Evolutionary conservation across 2,329 filamentous ascomycete species (phyloP).

Genomic region (Aphanoascus verrucosus): DNA sequence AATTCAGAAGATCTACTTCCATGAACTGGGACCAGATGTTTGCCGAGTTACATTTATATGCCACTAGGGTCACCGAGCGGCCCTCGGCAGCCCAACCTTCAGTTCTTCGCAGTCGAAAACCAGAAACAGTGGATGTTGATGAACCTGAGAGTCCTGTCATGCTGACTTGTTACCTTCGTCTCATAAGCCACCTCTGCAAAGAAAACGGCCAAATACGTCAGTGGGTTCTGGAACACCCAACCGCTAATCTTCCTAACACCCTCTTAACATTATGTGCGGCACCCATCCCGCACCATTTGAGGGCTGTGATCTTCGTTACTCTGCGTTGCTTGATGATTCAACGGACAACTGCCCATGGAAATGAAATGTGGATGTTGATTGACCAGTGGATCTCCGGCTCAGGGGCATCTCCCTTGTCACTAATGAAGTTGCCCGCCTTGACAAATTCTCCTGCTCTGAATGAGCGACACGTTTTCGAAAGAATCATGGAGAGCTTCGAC

Average conservation of each 20-base stretch:
- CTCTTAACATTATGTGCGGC: constrained; percentile 71
- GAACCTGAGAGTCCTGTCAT: constrained; percentile 94
- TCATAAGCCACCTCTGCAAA: constrained; percentile 70
- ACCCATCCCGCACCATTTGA: constrained; percentile 62
- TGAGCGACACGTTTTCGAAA: constrained; percentile 56
- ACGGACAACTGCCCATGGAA: constrained; percentile 57
- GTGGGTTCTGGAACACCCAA: constrained; percentile 59
- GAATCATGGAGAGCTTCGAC: constrained; percentile 69
- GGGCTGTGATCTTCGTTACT: constrained; percentile 73
- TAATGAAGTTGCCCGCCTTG: constrained; percentile 39
- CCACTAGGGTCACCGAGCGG: constrained; percentile 64
- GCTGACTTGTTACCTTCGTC: constrained; percentile 83
- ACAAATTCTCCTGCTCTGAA: constrained; percentile 34
- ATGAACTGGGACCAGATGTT: constrained; percentile 92
- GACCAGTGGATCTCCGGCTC: constrained; percentile 66
- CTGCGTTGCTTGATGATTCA: constrained; percentile 64
- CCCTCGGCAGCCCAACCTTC: constrained; percentile 47
- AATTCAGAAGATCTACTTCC: constrained; percentile 70
- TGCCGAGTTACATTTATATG: constrained; percentile 76
- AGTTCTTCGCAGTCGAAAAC: constrained; percentile 50
- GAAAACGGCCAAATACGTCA: constrained; percentile 62
- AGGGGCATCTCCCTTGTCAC: constrained; percentile 27
- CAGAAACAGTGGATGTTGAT: constrained; percentile 58
- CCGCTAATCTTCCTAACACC: constrained; percentile 59
- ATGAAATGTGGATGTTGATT: constrained; percentile 67